Evolutionary conservation across 805 yeast genomes (phyloP).

Genomic region (Sungouiella thailandica): DNA sequence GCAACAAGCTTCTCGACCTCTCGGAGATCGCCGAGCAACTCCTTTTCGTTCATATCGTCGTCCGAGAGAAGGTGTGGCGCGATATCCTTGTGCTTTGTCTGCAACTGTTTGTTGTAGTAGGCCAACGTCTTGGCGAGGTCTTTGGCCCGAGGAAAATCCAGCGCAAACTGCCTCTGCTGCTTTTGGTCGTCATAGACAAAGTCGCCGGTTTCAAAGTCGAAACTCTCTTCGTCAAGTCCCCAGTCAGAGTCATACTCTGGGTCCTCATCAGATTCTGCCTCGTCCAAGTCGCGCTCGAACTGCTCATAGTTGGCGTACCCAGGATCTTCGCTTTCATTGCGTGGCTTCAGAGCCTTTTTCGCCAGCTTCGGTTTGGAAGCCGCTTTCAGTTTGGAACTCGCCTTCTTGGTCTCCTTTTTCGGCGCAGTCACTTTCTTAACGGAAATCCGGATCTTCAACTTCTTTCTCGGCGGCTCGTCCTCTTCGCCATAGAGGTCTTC

Average conservation of each 20-base stretch:
- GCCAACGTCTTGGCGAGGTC: constrained; percentile 16
- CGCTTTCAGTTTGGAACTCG: constrained; percentile 15
- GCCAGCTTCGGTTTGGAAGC: not conserved
- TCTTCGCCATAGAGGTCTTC: constrained; percentile 43
- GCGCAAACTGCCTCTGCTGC: constrained; percentile 24
- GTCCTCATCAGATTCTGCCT: no score
- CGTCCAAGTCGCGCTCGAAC: constrained; percentile 2
- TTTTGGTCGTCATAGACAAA: constrained; percentile 30
- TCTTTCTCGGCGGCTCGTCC: constrained; percentile 29
- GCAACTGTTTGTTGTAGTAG: constrained; percentile 14
- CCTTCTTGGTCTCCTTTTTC: constrained; percentile 9
- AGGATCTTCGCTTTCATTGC: constrained; percentile 1
- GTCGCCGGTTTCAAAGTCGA: constrained; percentile 25
- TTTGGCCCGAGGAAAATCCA: constrained; percentile 21
- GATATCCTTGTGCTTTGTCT: constrained; percentile 12
- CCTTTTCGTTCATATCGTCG: constrained; percentile 7
- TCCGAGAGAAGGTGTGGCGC: constrained; percentile 12
- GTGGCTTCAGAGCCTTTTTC: not conserved
- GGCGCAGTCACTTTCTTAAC: not conserved
- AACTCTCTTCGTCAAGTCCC: constrained; percentile 36
- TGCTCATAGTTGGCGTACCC: constrained; percentile 3
- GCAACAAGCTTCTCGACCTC: constrained; percentile 13
- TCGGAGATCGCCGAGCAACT: constrained; percentile 13
- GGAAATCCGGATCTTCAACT: constrained; percentile 13
- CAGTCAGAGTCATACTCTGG: constrained; percentile 29